phyloP scores from a whole-genome alignment of 306 rosid species.

The Gillenia trifoliata region DNA sequence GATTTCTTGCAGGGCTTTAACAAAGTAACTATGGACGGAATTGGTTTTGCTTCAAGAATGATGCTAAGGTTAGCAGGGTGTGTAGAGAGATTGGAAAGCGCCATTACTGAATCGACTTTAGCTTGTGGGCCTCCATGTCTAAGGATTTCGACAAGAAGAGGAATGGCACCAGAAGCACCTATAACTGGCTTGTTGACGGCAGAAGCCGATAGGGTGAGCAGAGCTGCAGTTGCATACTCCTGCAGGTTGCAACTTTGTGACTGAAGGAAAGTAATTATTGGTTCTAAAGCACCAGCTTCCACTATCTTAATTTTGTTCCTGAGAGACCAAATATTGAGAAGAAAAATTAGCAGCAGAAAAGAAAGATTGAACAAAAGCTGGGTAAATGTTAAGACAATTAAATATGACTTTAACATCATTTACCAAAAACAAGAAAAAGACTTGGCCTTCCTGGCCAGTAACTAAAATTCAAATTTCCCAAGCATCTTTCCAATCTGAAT shows the following conservation, averaged over 20 bases:
- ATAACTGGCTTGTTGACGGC: conserved; percentile 74
- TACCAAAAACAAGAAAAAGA: no score
- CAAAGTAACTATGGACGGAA: conserved; percentile 54
- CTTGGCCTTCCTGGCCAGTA: no score
- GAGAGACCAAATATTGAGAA: conserved; percentile 18
- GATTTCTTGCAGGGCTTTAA: conserved; percentile 75
- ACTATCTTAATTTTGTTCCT: conserved; percentile 90
- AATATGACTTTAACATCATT: no score
- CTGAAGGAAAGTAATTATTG: conserved; percentile 66
- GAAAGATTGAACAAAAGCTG: not conserved
- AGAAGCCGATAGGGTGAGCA: conserved; percentile 92
- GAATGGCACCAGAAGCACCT: conserved; percentile 75
- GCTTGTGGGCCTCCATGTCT: conserved; percentile 76
- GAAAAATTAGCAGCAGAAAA: not conserved
- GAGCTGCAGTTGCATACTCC: conserved; percentile 76
- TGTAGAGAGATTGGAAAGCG: conserved; percentile 91
- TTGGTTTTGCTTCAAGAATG: conserved; percentile 61
- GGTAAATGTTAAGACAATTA: no score
- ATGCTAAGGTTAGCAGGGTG: conserved; percentile 44
- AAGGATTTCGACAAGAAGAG: conserved; percentile 78
- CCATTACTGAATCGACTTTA: conserved; percentile 87
- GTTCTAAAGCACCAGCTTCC: conserved; percentile 87
- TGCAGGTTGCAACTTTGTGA: conserved; percentile 59
- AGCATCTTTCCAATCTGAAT: not conserved
- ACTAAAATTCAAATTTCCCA: not conserved